Conservation (phyloP, 1,139 yeast genomes). For the Waltiozyma solani region DNA sequence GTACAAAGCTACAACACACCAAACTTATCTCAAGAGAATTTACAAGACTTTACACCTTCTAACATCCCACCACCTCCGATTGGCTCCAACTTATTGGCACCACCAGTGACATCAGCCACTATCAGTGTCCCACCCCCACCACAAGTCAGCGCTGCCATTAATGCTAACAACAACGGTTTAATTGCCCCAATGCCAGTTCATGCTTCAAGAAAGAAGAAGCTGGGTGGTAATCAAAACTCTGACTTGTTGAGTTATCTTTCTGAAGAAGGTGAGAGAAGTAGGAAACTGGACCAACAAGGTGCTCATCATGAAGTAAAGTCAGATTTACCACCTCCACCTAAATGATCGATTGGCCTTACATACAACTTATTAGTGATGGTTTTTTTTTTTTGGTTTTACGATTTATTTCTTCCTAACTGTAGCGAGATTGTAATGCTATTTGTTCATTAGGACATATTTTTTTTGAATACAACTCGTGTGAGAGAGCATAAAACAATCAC, state of each 20-base stretch:
- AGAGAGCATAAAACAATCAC: no score
- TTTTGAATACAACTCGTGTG: no score
- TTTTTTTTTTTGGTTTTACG: no score
- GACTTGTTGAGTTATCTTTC: conserved; percentile 25
- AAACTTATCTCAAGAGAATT: conserved; percentile 9
- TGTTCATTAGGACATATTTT: no score
- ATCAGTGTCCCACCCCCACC: background rate
- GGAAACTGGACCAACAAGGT: conserved; percentile 17
- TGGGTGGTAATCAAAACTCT: conserved; percentile 6
- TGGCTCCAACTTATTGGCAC: background rate
- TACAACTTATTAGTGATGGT: no score
- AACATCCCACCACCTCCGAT: background rate
- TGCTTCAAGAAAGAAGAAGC: conserved; percentile 20
- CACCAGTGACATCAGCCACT: conserved; percentile 2
- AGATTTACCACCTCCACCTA: conserved; percentile 24
- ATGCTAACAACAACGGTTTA: background rate
- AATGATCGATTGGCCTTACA: no score
- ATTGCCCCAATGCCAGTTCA: conserved; percentile 15
- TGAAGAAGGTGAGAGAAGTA: conserved; percentile 26
- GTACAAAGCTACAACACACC: conserved; percentile 2
- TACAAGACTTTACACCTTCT: conserved; percentile 2
- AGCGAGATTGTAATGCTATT: no score
- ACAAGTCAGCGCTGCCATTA: background rate
- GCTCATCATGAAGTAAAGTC: conserved; percentile 3
- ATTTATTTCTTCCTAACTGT: no score